A percentile compares a stretch with the other conserved stretches of the same genome.
These are phyloP conservation scores for Coemansia sp. DNA, from an alignment of 192 early-diverging fungal genomes.

Conservation along the genomic window DNA sequence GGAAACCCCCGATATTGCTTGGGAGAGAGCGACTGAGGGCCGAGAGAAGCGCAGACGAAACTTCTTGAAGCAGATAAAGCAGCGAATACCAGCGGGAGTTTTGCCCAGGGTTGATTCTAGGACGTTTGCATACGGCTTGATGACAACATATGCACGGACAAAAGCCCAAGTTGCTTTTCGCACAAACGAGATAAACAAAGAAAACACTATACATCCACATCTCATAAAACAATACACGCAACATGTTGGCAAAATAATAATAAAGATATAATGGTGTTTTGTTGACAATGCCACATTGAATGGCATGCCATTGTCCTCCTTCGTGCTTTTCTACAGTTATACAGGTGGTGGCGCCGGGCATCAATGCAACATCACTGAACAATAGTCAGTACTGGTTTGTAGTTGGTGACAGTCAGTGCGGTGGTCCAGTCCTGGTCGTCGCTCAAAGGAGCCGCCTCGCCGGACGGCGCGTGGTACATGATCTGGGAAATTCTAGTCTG, in stretches of 20 bases:
- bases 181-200: too few species aligned
- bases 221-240: not conserved
- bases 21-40: too few species aligned
- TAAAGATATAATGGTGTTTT: not conserved
- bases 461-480: conserved; percentile 54
- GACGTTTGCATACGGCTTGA: too few species aligned
- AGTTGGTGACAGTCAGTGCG: conserved; percentile 40
- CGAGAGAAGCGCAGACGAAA: too few species aligned
- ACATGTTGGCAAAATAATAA: conserved; percentile 17
- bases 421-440: conserved; percentile 48
- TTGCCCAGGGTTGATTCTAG: too few species aligned
- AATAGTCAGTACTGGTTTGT: conserved; percentile 48
- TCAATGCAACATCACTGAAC: conserved; percentile 17
- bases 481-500: conserved; percentile 22
- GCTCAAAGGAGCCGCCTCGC: conserved; percentile 40
- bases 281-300: not conserved
- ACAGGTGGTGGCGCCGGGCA: not conserved
- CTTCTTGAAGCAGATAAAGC: too few species aligned
- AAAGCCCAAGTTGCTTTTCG: too few species aligned
- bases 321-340: not conserved
- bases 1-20: too few species aligned
- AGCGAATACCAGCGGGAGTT: too few species aligned
- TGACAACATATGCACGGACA: too few species aligned
- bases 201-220: too few species aligned
- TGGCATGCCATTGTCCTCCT: not conserved